Evolutionary conservation across 495 filamentous ascomycete genomes (phyloP), one percentile per base, ranked within the genome.

Genomic region (Penicillium fimorum): DNA sequence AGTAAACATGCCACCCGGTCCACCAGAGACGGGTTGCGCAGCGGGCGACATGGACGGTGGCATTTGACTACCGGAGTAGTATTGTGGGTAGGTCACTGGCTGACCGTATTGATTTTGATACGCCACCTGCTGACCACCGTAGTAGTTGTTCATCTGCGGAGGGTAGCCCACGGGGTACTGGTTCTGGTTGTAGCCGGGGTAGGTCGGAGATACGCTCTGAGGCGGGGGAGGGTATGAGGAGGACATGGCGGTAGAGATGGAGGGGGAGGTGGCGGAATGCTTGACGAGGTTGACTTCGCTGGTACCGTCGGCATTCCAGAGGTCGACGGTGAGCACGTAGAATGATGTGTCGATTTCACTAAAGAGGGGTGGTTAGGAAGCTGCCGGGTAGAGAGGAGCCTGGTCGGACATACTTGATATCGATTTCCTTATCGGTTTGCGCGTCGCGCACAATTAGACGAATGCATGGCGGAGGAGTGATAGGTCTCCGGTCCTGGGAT

Each of bases 381-480:
- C 40, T 5, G 13, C 6, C 29, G 11, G 12, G 2, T 9, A 9
- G 20, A 15, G 2, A 25, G 7, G 9, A 4, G 22, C 9, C 9
- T 27, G 27, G 6, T 12, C 10, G 11, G 24, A 15, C 88, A 70
- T 79, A 96, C 89, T 90, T 93, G 76, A 87, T 87, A 72, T 96
- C 89, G 46, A 96, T 82, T 69, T 96, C 91, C 66, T 94, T 90
- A 20, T 90, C 87, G 2, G 92, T 92, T 30, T 74, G 76, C 40
- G 82, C 79, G 70, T 97, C 94, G 63, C 78, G 84, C 24, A 98
- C 85, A 24, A 96, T 79, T 8, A 98, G 82, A 57, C 88, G 79
- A 43, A 97, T 88, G 69, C 93, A 97, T 10, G 94, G 94, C 24
- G 94, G 94, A 30, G 94, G 94, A 27, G 94, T 97, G 69, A 98